phyloP scores from a whole-genome alignment of 106 monocot species.

The Dendrobium chrysotoxum region DNA sequence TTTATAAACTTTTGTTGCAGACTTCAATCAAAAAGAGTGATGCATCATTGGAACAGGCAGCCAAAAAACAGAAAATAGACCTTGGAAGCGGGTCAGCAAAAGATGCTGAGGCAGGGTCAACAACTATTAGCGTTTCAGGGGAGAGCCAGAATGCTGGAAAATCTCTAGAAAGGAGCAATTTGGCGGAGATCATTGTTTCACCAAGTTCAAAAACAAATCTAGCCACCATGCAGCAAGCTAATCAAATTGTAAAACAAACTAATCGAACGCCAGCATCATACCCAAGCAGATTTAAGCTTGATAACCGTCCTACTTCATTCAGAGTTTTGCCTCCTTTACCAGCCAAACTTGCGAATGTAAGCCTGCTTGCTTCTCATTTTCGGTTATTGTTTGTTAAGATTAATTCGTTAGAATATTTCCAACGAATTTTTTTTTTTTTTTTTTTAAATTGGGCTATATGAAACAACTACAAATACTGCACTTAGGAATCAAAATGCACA shows the following conservation, averaged over 20 bases:
- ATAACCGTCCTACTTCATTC: conserved; percentile 75
- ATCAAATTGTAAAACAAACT: conserved; percentile 20
- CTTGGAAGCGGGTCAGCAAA: conserved; percentile 22
- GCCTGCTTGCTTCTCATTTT: conserved; percentile 13
- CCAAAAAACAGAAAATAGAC: conserved; percentile 42
- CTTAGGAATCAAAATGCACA: background rate
- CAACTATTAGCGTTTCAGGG: background rate
- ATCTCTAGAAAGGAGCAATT: conserved; percentile 19
- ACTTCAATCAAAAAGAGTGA: conserved; percentile 41
- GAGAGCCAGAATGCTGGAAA: conserved; percentile 25
- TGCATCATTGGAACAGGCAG: conserved; percentile 23
- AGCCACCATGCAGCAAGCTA: conserved; percentile 14
- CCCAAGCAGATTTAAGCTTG: conserved; percentile 57
- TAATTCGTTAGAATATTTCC: background rate
- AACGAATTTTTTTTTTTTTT: background rate
- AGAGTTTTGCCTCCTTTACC: conserved; percentile 83
- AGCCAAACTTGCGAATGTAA: conserved; percentile 68
- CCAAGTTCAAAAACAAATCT: conserved; percentile 22
- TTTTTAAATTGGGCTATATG: background rate
- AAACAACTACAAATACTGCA: background rate
- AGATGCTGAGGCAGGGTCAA: conserved; percentile 7
- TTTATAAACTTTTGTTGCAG: background rate
- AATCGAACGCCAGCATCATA: conserved; percentile 16
- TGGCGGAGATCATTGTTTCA: conserved; percentile 19
- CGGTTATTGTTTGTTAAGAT: background rate